Evolutionary conservation across 2,329 filamentous ascomycete species (phyloP), one percentile per base, ranked within the genome.

Genomic region (Ceratocystis ficicola): DNA sequence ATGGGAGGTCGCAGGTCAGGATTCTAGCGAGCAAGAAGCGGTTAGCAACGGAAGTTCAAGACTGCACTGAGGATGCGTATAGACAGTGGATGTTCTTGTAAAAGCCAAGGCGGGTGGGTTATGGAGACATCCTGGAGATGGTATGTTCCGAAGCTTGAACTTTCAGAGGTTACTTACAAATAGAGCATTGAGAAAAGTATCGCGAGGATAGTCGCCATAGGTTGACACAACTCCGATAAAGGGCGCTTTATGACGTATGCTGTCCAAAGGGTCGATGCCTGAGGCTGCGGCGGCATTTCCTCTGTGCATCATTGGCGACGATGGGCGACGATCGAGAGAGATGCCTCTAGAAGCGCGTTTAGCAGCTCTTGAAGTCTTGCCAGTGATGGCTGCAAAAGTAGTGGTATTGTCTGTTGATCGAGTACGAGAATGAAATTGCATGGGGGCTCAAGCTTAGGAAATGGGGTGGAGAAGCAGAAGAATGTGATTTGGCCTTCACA

Each of bases 151-250:
- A 41, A 5, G 48, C 20, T 17, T 36, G 10, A 46, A 20, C 4
- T 25, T 22, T 2, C 5, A 25, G 8, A 12, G 2, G 48, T 52
- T 6, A 67, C 66, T 67, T 62, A 67, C 66, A 67, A 67, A 67
- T 36, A 67, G 25, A 17, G 59, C 59, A 30, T 65, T 46, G 12
- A 67, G 59, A 59, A 65, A 67, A 25, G 48, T 63, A 41, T 67
- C 66, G 15, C 66, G 57, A 17, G 46, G 30, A 4, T 36, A 50
- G 10, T 65, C 63, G 7, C 66, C 66, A 36, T 65, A 62, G 10
- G 66, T 67, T n/a, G 66, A 67, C 8, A 67, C 66, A 48, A 67
- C 66, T 28, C 66, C 66, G 10, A 67, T 48, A 50, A 67, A 67
- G 10, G 66, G 66, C 1, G 60, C 48, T 48, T 63, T 65, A 63